Evolutionary conservation across 148 eudicot species (phyloP), one percentile per base, ranked within the genome.

Genomic region (Persicaria tinctoria): DNA sequence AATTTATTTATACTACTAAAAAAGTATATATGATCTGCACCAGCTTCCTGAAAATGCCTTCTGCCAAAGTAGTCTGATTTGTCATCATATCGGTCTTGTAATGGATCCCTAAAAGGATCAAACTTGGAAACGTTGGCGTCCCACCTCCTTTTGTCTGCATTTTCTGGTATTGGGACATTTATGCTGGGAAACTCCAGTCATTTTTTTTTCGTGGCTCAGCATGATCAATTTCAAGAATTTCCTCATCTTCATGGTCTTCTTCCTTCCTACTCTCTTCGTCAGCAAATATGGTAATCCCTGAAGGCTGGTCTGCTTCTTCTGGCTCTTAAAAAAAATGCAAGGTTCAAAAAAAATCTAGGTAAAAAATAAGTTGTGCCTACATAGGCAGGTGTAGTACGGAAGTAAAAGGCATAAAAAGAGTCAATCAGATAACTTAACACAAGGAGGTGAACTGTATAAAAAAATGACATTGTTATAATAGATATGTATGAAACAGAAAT

Each of bases 111-210:
- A 32, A 70, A 46, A 16, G 73, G 73, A 76, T 85, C 80, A 14
- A 73, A 79, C 73, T 84, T 80, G 87, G 87, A 44, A 89, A 75
- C 70, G 6, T 78, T 76, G 16, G 81, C 70, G 20, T 89, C 83
- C 98, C 98, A 94, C 17, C 78, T 87, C 73, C 77, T 78, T 84
- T 87, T 86, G 70, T 87, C 91, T n/a, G 97, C 97, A 75, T 92
- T 84, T 68, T 82, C 83, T 4, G 98, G 98, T 23, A 94, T 82
- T 1, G 93, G 97, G 10, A 88, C 92, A 78, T 94, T 94, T 62
- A 94, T 79, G 48, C 98, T 97, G 0, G 97, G 98, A 80, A 86
- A 92, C 13, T 78, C 76, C 2, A 20, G 86, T 89, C 92, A 72
- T 92, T 85, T 86, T 94, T 94, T 55, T 79, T 51, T 20, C 78